Conservation (phyloP, 768 basidiomycete genomes). For the Lactifluus piperatus region DNA sequence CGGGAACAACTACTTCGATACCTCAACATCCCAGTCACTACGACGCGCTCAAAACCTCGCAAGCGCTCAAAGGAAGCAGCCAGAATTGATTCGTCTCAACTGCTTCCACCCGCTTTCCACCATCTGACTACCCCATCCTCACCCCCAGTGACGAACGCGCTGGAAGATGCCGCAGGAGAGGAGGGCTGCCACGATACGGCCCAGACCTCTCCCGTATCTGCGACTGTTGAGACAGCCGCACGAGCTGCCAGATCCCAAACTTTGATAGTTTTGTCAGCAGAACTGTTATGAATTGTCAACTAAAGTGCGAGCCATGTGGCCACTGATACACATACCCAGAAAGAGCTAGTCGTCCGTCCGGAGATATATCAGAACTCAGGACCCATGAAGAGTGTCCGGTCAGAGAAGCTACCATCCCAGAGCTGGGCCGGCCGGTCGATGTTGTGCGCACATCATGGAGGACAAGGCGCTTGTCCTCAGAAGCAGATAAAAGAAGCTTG, state of each 20-base stretch:
- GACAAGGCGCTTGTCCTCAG: constrained; percentile 87
- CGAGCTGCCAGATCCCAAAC: constrained; percentile 80
- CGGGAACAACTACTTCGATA: neutral
- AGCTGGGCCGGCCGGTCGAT: constrained; percentile 46
- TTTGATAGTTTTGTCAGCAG: constrained; percentile 79
- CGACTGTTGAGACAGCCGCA: constrained; percentile 64
- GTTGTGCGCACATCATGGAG: constrained; percentile 83
- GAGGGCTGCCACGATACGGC: constrained; percentile 72
- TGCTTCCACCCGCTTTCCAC: constrained; percentile 66
- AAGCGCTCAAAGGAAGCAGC: neutral
- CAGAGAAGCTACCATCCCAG: constrained; percentile 76
- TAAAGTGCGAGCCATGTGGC: neutral
- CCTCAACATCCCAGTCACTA: neutral
- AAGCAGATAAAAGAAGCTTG: constrained; percentile 80
- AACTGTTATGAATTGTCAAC: constrained; percentile 34
- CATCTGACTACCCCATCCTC: constrained; percentile 68
- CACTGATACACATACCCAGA: constrained; percentile 54
- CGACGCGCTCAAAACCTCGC: neutral
- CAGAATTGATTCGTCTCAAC: constrained; percentile 18
- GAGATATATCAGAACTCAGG: constrained; percentile 71
- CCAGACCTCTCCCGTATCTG: constrained; percentile 80
- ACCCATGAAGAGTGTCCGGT: constrained; percentile 91
- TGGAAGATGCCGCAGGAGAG: constrained; percentile 43
- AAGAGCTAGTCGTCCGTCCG: constrained; percentile 68
- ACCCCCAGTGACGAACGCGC: constrained; percentile 66